Evolutionary conservation across 2,329 filamentous ascomycete genomes (phyloP).

Genomic region (Cephalotrichum gorgonifer): DNA sequence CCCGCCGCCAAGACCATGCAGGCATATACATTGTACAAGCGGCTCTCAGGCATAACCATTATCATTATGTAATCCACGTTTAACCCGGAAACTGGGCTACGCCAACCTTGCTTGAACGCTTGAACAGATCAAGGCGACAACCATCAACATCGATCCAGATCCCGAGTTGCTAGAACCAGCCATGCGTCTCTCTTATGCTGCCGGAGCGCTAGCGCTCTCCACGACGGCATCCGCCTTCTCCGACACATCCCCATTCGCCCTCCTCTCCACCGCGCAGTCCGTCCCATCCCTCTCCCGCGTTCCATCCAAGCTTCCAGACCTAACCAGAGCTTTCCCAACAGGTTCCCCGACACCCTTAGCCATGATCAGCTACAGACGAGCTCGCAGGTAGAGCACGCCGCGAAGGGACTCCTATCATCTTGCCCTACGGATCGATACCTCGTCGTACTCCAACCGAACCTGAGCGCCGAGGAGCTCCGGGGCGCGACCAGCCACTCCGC

Average conservation of each 20-base stretch:
- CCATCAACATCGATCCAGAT: neutral
- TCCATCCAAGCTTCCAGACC: neutral
- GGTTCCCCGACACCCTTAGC: constrained; percentile 22
- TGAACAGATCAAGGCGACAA: neutral
- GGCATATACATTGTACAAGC: too few species aligned
- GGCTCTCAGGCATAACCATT: neutral
- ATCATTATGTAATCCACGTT: neutral
- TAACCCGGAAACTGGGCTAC: too few species aligned
- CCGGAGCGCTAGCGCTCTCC: constrained; percentile 42
- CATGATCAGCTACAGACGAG: constrained; percentile 34
- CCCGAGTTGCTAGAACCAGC: neutral
- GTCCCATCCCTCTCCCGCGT: constrained; percentile 17
- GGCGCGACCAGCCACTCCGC: constrained; percentile 19
- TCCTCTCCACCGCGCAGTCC: constrained; percentile 79
- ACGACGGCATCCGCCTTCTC: constrained; percentile 61
- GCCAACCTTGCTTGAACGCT: too few species aligned
- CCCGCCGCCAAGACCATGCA: too few species aligned
- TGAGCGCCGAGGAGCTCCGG: constrained; percentile 58
- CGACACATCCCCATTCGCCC: constrained; percentile 80
- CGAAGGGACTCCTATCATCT: constrained; percentile 42
- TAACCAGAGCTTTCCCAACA: constrained; percentile 14
- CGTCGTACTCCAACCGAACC: constrained; percentile 65
- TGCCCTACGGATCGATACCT: constrained; percentile 72
- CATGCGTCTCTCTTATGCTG: constrained; percentile 46
- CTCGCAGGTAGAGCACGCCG: constrained; percentile 28